Conservation (phyloP, 139 green algal genomes). For the Dunaliella sp. region DNA sequence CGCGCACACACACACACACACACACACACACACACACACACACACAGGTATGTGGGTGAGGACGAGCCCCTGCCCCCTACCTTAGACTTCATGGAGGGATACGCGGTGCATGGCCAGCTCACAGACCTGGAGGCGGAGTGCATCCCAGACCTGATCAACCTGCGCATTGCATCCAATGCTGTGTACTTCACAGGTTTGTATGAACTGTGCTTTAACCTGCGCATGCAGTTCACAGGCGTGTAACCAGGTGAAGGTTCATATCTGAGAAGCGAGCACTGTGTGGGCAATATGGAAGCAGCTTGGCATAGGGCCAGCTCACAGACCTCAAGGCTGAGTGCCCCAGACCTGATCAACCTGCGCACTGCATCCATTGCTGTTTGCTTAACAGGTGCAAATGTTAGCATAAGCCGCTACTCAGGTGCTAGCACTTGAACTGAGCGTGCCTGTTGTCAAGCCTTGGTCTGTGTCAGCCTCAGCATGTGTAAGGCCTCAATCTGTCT, state of each 20-base stretch:
- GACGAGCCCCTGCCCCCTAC: constrained; percentile 43
- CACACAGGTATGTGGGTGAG: constrained; percentile 45
- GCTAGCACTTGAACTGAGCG: too few relatives aligned
- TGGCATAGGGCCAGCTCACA: constrained; percentile 43
- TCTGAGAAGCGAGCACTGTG: too few relatives aligned
- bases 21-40: neutral
- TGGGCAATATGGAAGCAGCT: too few relatives aligned
- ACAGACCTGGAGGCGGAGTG: constrained; percentile 37
- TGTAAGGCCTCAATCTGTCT: too few relatives aligned
- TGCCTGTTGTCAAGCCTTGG: too few relatives aligned
- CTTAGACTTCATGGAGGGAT: constrained; percentile 36
- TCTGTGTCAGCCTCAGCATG: too few relatives aligned
- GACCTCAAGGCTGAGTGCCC: constrained; percentile 37
- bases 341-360: constrained; percentile 53
- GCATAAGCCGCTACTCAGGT: too few relatives aligned
- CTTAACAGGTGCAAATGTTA: constrained; percentile 39
- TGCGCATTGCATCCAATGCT: constrained; percentile 55
- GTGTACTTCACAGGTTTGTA: constrained; percentile 36
- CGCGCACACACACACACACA: neutral
- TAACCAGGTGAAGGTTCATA: too few relatives aligned
- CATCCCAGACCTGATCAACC: constrained; percentile 55
- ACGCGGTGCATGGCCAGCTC: constrained; percentile 39
- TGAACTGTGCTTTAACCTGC: too few relatives aligned
- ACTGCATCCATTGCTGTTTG: constrained; percentile 56
- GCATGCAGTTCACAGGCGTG: too few relatives aligned